These are phyloP conservation scores for Phytopythium oedochilum DNA, from an alignment of 352 stramenopile genomes.

Conservation along the genomic window DNA sequence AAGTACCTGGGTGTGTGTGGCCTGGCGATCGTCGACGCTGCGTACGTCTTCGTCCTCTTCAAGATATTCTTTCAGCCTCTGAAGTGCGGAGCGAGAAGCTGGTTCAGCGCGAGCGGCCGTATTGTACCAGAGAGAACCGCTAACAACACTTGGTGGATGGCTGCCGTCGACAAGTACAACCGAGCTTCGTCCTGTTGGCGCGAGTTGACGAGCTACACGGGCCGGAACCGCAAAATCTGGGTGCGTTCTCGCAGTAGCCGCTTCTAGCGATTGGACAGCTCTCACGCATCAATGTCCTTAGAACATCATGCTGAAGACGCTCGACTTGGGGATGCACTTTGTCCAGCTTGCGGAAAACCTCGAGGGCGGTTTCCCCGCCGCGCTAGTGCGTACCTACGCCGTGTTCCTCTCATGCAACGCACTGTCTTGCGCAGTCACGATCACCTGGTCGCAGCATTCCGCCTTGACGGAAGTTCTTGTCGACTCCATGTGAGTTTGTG, in stretches of 20 bases:
- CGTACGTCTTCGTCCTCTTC: conserved; percentile 20
- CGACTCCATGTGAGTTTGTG: conserved; percentile 26
- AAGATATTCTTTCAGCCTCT: conserved; percentile 12
- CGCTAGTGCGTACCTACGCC: conserved; percentile 25
- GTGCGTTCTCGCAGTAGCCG: conserved; percentile 13
- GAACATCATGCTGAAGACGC: conserved; percentile 29
- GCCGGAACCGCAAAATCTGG: conserved; percentile 37
- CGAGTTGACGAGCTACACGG: conserved; percentile 22
- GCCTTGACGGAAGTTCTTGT: conserved; percentile 24
- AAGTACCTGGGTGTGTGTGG: conserved; percentile 12
- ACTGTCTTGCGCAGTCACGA: conserved; percentile 16
- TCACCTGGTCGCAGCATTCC: conserved; percentile 16
- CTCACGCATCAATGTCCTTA: conserved; percentile 6
- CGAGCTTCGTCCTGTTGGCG: conserved; percentile 5
- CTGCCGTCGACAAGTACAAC: not conserved
- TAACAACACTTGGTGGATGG: conserved; percentile 8
- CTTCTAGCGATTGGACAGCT: not conserved
- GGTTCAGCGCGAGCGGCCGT: not conserved
- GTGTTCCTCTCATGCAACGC: conserved; percentile 19
- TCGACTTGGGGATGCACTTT: conserved; percentile 21
- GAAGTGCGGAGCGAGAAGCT: conserved; percentile 1
- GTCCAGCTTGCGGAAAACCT: conserved; percentile 20
- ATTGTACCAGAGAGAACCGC: not conserved
- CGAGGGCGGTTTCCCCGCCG: conserved; percentile 19
- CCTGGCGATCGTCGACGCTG: conserved; percentile 13